phyloP scores from a whole-genome alignment of 768 basidiomycete species.

The Boletus reticulatus region DNA sequence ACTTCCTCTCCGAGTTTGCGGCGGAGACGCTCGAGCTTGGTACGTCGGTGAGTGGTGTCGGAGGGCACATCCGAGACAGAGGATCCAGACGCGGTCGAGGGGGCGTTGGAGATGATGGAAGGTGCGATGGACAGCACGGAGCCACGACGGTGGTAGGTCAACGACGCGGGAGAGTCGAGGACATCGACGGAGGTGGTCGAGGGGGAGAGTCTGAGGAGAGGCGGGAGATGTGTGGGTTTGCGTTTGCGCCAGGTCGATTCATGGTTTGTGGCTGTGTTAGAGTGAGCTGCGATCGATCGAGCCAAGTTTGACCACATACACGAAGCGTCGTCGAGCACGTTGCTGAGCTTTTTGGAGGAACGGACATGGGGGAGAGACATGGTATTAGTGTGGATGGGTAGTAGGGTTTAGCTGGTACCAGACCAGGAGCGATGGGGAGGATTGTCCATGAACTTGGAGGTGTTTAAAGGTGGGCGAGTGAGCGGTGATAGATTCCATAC shows the following conservation, averaged over 20 bases:
- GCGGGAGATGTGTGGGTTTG: slow-evolving; percentile 29
- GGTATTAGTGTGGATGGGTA: neutral
- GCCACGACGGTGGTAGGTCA: slow-evolving; percentile 9
- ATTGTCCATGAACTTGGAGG: too few relatives aligned
- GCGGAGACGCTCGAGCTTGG: slow-evolving; percentile 63
- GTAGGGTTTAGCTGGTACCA: slow-evolving; percentile 20
- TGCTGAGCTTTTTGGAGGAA: slow-evolving; percentile 57
- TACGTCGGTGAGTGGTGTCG: slow-evolving; percentile 40
- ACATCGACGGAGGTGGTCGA: neutral
- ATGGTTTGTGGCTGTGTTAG: neutral
- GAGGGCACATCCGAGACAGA: slow-evolving; percentile 34
- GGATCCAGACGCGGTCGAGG: slow-evolving; percentile 19
- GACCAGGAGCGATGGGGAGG: slow-evolving; percentile 15
- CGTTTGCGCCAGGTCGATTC: slow-evolving; percentile 24
- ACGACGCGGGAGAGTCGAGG: slow-evolving; percentile 3
- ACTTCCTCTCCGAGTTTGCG: slow-evolving; percentile 63
- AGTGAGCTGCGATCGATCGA: too few relatives aligned
- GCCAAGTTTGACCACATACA: neutral
- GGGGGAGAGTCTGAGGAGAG: slow-evolving; percentile 20
- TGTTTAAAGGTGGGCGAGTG: slow-evolving; percentile 11
- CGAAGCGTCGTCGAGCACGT: slow-evolving; percentile 38
- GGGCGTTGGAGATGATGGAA: slow-evolving; percentile 15
- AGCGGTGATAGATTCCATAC: slow-evolving; percentile 9
- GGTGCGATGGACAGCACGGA: slow-evolving; percentile 23
- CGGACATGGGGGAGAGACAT: slow-evolving; percentile 33